Conservation (phyloP, 2,329 filamentous ascomycete species). For the Chrysoporthe cubensis region DNA sequence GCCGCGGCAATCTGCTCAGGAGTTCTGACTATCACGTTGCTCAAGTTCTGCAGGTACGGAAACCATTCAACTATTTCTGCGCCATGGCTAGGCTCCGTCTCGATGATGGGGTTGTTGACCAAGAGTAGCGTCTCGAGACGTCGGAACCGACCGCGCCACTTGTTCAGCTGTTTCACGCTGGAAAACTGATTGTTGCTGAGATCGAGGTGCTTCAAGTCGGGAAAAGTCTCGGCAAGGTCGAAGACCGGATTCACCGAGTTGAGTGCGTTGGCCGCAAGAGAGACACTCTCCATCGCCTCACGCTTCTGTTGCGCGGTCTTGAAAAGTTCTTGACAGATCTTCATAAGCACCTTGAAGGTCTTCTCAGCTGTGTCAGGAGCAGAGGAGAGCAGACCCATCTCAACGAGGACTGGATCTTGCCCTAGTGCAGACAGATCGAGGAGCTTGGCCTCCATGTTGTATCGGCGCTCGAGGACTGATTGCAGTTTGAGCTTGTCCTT, state of each 20-base stretch:
- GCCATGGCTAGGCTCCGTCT: constrained; percentile 63
- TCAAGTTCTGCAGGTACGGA: constrained; percentile 77
- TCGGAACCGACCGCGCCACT: constrained; percentile 80
- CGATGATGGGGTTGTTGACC: constrained; percentile 77
- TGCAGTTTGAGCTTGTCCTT: constrained; percentile 72
- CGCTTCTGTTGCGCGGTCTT: constrained; percentile 71
- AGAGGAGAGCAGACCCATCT: constrained; percentile 76
- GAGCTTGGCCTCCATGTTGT: constrained; percentile 71
- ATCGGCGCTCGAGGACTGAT: constrained; percentile 73
- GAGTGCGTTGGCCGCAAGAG: constrained; percentile 79
- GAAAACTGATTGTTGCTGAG: constrained; percentile 82
- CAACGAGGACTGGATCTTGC: constrained; percentile 70
- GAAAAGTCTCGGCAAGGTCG: constrained; percentile 76
- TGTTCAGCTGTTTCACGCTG: constrained; percentile 67
- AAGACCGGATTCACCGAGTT: constrained; percentile 73
- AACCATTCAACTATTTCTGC: constrained; percentile 79
- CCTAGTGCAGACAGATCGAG: constrained; percentile 81
- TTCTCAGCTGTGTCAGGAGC: constrained; percentile 75
- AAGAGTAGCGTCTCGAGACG: constrained; percentile 81
- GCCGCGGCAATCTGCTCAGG: constrained; percentile 68
- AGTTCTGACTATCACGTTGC: constrained; percentile 73
- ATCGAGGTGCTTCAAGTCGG: constrained; percentile 85
- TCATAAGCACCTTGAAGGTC: constrained; percentile 91
- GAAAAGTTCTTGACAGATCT: constrained; percentile 79
- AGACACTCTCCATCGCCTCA: constrained; percentile 80